Percentiles rank a stretch among this genome's conserved stretches.
These are phyloP conservation scores for Trypanosoma scelopori DNA, from an alignment of 208 protist species.

Conservation along the genomic window DNA sequence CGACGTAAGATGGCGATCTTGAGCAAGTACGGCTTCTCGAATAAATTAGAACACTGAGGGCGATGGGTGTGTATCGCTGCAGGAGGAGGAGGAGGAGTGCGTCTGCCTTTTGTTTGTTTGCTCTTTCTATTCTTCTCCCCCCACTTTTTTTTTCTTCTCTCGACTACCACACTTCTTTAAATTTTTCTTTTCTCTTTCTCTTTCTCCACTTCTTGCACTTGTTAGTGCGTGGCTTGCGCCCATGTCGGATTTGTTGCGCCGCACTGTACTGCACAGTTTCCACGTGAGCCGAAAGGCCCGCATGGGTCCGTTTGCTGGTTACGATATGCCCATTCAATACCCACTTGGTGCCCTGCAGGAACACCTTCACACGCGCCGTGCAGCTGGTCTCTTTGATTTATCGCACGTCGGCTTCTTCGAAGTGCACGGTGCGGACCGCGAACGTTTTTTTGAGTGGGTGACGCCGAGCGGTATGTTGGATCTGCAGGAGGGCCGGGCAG, in stretches of 20 bases:
- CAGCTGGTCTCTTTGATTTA: conserved; percentile 95
- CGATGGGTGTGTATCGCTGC: conserved; percentile 9
- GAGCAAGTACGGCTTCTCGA: conserved; percentile 51
- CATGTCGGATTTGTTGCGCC: conserved; percentile 36
- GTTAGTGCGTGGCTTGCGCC: conserved; percentile 1
- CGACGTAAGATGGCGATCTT: conserved; percentile 93
- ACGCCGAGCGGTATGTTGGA: conserved; percentile 80
- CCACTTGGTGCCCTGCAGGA: conserved; percentile 80
- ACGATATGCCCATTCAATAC: conserved; percentile 97
- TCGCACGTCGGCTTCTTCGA: conserved; percentile 96
- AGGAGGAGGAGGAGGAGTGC: no score
- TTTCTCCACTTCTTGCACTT: conserved; percentile 6
- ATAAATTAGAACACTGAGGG: conserved; percentile 14
- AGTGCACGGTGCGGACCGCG: conserved; percentile 88
- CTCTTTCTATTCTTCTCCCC: conserved; percentile 14
- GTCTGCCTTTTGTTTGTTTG: no score
- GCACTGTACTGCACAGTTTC: conserved; percentile 84
- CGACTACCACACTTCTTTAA: not conserved
- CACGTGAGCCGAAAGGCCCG: conserved; percentile 88
- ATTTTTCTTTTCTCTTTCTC: conserved; percentile 17
- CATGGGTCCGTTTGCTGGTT: conserved; percentile 96
- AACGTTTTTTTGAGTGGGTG: conserved; percentile 93
- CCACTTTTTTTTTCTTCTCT: conserved; percentile 10
- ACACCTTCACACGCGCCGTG: conserved; percentile 88
- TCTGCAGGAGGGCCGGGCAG: conserved; percentile 37